Percentiles rank a stretch among this genome's conserved stretches.
phyloP scores from a whole-genome alignment of 2,329 filamentous ascomycete genomes.

The Talaromyces islandicus region DNA sequence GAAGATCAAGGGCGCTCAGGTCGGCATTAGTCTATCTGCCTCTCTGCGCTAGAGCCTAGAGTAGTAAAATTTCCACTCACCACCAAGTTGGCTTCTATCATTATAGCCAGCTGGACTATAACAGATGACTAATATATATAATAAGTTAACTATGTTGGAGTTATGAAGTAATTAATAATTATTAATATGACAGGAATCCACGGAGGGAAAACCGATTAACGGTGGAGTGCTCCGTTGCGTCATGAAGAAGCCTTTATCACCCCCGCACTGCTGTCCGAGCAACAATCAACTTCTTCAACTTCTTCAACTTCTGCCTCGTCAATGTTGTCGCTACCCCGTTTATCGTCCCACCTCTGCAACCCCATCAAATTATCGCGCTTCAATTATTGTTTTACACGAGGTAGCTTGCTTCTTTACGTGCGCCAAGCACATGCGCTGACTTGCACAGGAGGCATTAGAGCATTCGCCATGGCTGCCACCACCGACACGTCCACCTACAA shows the following conservation, averaged over 20 bases:
- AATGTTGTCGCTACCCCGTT: neutral
- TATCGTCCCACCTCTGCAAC: neutral
- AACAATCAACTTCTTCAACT: neutral
- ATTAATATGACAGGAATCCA: neutral
- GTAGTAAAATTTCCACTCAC: neutral
- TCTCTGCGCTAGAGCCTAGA: neutral
- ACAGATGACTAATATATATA: too few relatives aligned
- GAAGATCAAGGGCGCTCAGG: neutral
- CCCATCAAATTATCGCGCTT: neutral
- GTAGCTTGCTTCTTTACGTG: neutral
- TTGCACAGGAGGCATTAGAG: slow-evolving; percentile 19
- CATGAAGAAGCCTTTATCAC: neutral
- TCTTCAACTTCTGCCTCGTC: neutral
- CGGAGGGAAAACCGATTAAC: neutral
- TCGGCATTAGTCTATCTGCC: neutral
- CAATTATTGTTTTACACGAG: neutral
- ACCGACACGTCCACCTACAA: slow-evolving; percentile 60
- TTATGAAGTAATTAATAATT: too few relatives aligned
- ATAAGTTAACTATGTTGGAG: too few relatives aligned
- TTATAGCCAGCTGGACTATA: neutral
- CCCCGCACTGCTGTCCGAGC: neutral
- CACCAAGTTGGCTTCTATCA: neutral
- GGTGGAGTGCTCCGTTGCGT: neutral
- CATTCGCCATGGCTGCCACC: slow-evolving; percentile 44
- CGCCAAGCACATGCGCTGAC: slow-evolving; percentile 2